Evolutionary conservation across 129 eudicot genomes (phyloP).

Genomic region (Saposhnikovia divaricata): DNA sequence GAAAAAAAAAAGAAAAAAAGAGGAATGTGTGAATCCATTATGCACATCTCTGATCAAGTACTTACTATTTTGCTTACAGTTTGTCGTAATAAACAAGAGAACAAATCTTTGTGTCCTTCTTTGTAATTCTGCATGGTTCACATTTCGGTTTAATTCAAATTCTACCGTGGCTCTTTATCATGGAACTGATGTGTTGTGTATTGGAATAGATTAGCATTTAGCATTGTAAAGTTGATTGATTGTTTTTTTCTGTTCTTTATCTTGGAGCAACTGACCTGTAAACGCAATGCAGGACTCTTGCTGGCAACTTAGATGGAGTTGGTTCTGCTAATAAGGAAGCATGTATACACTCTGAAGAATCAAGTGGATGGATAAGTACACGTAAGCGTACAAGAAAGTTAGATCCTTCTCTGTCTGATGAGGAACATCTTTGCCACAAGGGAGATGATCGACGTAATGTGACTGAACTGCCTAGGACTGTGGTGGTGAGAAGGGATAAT

Average conservation of each 20-base stretch:
- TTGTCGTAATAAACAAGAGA: background rate
- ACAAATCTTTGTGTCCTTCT: no score
- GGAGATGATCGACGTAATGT: no score
- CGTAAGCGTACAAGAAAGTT: conserved; percentile 27
- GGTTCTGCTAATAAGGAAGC: conserved; percentile 11
- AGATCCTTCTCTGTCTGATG: background rate
- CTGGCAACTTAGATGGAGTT: conserved; percentile 22
- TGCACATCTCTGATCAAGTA: background rate
- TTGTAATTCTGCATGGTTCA: background rate
- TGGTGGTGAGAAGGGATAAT: no score
- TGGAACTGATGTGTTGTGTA: background rate
- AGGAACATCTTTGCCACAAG: no score
- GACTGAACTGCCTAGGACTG: no score
- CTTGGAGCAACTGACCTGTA: background rate
- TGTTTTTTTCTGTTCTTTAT: background rate
- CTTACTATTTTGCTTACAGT: background rate
- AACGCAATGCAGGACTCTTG: conserved; percentile 29
- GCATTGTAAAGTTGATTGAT: background rate
- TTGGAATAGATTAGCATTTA: background rate
- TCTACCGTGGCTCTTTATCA: background rate
- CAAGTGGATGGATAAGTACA: conserved; percentile 57
- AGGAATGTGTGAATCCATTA: background rate
- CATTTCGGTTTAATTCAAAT: background rate
- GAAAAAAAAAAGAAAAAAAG: no score
- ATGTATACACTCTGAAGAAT: conserved; percentile 18